Evolutionary conservation across 768 basidiomycete species (phyloP).

Genomic region (Ephemerocybe angulata): DNA sequence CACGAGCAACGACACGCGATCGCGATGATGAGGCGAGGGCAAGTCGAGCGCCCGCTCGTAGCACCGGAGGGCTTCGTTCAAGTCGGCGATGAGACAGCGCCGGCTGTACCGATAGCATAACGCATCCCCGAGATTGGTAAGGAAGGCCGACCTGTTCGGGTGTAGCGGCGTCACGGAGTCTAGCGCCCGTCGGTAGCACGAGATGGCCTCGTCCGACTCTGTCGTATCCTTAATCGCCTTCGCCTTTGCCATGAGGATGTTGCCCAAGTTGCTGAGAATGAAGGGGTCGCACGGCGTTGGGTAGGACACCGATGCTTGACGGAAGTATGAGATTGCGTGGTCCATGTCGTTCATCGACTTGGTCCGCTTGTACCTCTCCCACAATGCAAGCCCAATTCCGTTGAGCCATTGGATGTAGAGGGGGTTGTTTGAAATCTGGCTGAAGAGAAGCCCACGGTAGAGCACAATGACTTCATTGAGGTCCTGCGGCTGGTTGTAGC

Average conservation of each 20-base stretch:
- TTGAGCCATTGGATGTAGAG: conserved; percentile 6
- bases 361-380: conserved; percentile 6
- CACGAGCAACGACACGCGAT: conserved; percentile 5
- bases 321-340: conserved; percentile 8
- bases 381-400: conserved; percentile 6
- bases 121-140: conserved; percentile 9
- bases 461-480: conserved; percentile 7
- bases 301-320: conserved; percentile 9
- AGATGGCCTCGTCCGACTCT: conserved; percentile 10
- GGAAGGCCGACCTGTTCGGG: conserved; percentile 7
- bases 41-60: conserved; percentile 8
- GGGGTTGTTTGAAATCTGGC: conserved; percentile 4
- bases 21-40: conserved; percentile 7
- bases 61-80: conserved; percentile 9
- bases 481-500: conserved; percentile 7
- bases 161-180: neutral
- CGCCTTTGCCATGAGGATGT: conserved; percentile 8
- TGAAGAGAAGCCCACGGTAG: conserved; percentile 7
- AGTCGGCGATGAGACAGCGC: neutral
- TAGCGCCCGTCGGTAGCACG: conserved; percentile 7
- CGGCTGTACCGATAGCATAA: conserved; percentile 8
- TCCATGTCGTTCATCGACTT: conserved; percentile 10
- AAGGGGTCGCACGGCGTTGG: conserved; percentile 9
- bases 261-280: conserved; percentile 11
- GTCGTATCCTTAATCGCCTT: neutral